Evolutionary conservation across 176 grass and related monocot species (phyloP).

Genomic region (barley (Hordeum vulgare)): DNA sequence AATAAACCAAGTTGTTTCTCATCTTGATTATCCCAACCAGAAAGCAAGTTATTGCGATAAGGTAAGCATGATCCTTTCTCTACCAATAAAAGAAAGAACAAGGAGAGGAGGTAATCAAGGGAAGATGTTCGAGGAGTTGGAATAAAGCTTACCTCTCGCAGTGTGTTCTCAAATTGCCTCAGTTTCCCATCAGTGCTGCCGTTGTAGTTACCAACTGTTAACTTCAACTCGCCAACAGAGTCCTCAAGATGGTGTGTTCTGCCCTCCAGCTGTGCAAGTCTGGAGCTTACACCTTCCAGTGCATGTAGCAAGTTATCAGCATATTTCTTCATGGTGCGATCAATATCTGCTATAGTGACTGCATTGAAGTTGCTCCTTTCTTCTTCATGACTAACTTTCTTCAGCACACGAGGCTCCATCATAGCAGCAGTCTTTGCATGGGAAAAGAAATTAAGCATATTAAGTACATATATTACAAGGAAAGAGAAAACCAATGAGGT

Average conservation of each 20-base stretch:
- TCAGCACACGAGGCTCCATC: constrained; percentile 44
- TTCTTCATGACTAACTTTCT: constrained; percentile 49
- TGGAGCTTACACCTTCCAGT: constrained; percentile 70
- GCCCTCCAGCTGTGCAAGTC: constrained; percentile 64
- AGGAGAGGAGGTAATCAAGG: neutral
- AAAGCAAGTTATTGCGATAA: neutral
- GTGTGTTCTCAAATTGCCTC: constrained; percentile 76
- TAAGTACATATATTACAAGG: neutral
- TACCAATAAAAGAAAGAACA: neutral
- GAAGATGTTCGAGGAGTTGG: neutral
- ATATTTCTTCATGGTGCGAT: constrained; percentile 80
- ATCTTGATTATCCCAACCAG: neutral
- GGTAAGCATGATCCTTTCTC: neutral
- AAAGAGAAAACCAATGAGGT: neutral
- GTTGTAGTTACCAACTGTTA: constrained; percentile 58
- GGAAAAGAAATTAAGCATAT: neutral
- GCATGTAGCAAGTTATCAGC: constrained; percentile 71
- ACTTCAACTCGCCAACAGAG: constrained; percentile 59
- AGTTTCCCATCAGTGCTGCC: constrained; percentile 81
- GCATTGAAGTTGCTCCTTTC: constrained; percentile 40
- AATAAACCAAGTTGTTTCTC: neutral
- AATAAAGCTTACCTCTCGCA: constrained; percentile 55
- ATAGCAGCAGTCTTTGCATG: constrained; percentile 37
- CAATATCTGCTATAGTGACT: constrained; percentile 60
- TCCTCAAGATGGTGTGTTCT: constrained; percentile 66